Base-by-base conservation (phyloP, 2,329 filamentous ascomycete genomes). In the Colletotrichum sp. region DNA sequence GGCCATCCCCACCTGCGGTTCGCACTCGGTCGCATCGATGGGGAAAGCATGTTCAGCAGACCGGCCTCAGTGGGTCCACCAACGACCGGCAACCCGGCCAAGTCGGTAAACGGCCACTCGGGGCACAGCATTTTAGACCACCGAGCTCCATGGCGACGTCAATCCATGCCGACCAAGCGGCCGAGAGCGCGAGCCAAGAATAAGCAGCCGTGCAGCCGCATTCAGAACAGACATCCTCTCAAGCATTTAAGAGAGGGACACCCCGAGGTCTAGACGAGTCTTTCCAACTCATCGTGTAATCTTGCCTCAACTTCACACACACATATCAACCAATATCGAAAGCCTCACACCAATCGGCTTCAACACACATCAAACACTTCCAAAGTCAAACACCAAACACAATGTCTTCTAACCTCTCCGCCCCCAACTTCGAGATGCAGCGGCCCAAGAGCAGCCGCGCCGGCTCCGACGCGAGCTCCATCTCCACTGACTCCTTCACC, bases 81-180 rank as follows among this genome's bases (percentile, higher is more conserved):
- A 65, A 32, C 44, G 68, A 66, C 74, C 74, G 74, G 57, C 59
- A 69, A 69, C 34, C 65, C 74, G 74, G 64, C 64, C 74, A 69
- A 74, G 70, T 74, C 74, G 74, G 73, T 34, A 75, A 73, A 48
- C 57, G 73, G 65, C 74, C 74, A 76, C 70, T 76, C 70, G 74
- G 74, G 70, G 48, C 70, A 76, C 70, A 76, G 70, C 70, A 69
- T 76, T 76, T 66, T 74, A 69, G 74, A 65, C 65, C 71, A 68
- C 48, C 60, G 68, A 67, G 68, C 28, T 62, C 22, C 26, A 75
- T 75, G 64, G 70, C 70, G 70, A 60, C 64, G 70, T 44, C 64
- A 76, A 76, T 74, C 65, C 70, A 69, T 76, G 74, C 74, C 74
- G 64, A 69, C 70, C 57, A 76, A 73, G 74, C 74, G 74, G 30